Evolutionary conservation across 2,329 filamentous ascomycete genomes (phyloP), one percentile per base, ranked within the genome.

Genomic region (Pseudogymnoascus destructans): DNA sequence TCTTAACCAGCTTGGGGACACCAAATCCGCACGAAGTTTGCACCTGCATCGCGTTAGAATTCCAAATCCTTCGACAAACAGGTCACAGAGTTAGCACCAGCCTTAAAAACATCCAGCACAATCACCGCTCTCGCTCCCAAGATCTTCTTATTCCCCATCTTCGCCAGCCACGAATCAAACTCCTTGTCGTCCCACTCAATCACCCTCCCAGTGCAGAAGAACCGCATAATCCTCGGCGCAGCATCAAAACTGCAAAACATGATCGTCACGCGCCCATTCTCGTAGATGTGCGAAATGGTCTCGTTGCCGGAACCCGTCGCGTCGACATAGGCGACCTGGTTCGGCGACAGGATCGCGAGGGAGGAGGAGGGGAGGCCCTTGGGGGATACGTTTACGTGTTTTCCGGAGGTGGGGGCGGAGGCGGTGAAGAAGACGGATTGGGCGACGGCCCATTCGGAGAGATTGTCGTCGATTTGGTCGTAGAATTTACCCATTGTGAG

Each of bases 381-480:
- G 55, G 87, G 85, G 87, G 87, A 0, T 86, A 90, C 58, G 66
- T 91, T 91, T 73, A 91, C 75, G 72, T 91, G 86, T 1, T 73
- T 71, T 17, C 80, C 83, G n/a, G 77, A 76, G 23, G 82, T 77
- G 0, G 86, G 85, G 0, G 87, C 85, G 11, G 84, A 87, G 38
- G 81, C 84, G 9, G 86, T 84, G 74, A 86, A 90, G 77, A 90
- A 90, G 65, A 91, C 73, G 58, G 83, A 79, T 65, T 91, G 87
- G 9, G 74, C 70, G 54, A 82, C 74, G 56, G 83, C 79, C 84
- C 86, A 90, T 38, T 75, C 70, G 59, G 76, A 73, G 32, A 87
- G 76, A 27, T 82, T 73, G 5, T 74, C 68, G 3, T 75, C 69
- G 61, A 87, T 75, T 35, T 75, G 75, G 15, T 75, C 67, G 67